These are phyloP conservation scores for Rhizopogon salebrosus DNA, from an alignment of 768 basidiomycete genomes.

Conservation along the genomic window DNA sequence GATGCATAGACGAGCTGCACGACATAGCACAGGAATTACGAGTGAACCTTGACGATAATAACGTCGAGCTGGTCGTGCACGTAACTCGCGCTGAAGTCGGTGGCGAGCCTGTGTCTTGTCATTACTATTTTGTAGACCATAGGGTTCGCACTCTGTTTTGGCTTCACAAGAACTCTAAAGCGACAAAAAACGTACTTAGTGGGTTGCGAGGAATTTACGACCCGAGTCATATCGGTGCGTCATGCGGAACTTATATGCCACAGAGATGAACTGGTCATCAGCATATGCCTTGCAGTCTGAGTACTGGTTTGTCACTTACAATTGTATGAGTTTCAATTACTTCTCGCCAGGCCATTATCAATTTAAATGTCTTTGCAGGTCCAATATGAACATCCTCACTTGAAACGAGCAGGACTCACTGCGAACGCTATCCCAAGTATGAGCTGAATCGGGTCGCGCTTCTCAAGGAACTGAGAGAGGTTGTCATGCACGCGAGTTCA, in stretches of 20 bases:
- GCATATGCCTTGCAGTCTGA: conserved; percentile 1
- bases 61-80: neutral
- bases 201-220: neutral
- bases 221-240: conserved; percentile 2
- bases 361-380: neutral
- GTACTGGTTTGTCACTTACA: neutral
- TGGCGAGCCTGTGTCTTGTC: neutral
- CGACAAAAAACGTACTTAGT: neutral
- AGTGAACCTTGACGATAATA: neutral
- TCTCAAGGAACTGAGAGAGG: conserved; percentile 3
- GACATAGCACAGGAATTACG: neutral
- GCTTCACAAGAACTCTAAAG: neutral
- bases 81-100: neutral
- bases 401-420: conserved; percentile 1
- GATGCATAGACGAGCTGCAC: neutral
- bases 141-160: neutral
- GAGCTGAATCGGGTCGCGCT: neutral
- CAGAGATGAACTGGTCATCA: neutral
- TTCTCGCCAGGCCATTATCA: neutral
- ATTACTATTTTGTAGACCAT: conserved; percentile 6
- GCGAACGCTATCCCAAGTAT: neutral
- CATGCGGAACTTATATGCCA: no score
- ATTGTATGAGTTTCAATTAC: neutral
- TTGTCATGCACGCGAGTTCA: conserved; percentile 2
- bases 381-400: neutral